Conservation (phyloP, 164 flowering plant genomes). For the Aristolochia contorta region DNA sequence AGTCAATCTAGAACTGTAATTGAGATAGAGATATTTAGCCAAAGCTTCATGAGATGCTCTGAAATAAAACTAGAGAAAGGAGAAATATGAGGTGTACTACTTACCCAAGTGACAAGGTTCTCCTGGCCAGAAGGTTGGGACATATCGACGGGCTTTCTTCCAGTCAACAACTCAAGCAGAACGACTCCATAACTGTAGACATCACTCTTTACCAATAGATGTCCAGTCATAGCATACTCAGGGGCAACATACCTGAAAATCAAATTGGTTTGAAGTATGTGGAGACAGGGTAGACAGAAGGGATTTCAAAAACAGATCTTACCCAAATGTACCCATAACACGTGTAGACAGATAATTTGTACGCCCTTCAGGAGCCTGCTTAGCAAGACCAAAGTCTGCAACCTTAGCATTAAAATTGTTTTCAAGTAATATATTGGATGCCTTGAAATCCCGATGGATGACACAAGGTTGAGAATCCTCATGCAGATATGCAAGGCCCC, state of each 20-base stretch:
- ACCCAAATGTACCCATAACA: conserved; percentile 99
- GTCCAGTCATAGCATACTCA: conserved; percentile 99
- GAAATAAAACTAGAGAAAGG: not conserved
- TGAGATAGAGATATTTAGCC: not conserved
- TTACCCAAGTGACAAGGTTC: conserved; percentile 96
- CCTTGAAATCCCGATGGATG: conserved; percentile 96
- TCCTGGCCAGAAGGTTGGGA: conserved; percentile 93
- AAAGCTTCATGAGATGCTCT: no score
- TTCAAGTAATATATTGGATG: conserved; percentile 92
- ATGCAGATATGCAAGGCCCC: conserved; percentile 95
- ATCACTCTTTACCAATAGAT: conserved; percentile 92
- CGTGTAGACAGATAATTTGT: conserved; percentile 79
- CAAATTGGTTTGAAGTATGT: conserved; percentile 3
- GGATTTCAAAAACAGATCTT: conserved; percentile 10
- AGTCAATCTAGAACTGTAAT: no score
- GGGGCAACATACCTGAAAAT: conserved; percentile 89
- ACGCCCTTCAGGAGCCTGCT: conserved; percentile 94
- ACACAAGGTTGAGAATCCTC: conserved; percentile 98
- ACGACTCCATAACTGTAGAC: conserved; percentile 98
- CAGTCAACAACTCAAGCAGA: conserved; percentile 86
- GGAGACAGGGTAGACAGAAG: not conserved
- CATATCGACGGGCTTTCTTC: conserved; percentile 97
- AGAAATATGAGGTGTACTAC: conserved; percentile 16
- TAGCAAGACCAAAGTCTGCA: conserved; percentile 96
- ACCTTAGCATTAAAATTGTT: conserved; percentile 91